These are phyloP conservation scores for Gynochthodes officinalis DNA, from an alignment of 257 asterid genomes.

Conservation along the genomic window DNA sequence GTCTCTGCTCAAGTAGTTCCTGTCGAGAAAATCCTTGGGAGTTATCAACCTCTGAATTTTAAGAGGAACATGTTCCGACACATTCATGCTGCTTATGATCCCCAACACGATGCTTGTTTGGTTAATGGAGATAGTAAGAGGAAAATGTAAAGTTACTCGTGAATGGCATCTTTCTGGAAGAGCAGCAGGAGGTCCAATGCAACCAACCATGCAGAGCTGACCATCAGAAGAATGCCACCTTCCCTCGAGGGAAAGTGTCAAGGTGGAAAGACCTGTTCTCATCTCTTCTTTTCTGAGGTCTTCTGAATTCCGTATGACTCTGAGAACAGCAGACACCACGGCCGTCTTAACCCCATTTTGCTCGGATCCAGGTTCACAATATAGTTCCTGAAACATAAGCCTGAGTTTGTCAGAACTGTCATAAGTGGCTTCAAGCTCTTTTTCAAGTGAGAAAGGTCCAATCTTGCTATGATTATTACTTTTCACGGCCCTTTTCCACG, in stretches of 20 bases:
- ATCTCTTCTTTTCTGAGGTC: conserved; percentile 12
- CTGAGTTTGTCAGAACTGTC: conserved; percentile 9
- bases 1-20: background rate
- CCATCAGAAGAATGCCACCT: conserved; percentile 20
- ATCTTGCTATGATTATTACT: background rate
- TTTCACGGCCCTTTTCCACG: background rate
- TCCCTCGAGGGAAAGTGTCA: conserved; percentile 23
- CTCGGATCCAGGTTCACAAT: conserved; percentile 4
- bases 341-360: background rate
- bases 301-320: conserved; percentile 11
- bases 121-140: conserved; percentile 10
- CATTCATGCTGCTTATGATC: conserved; percentile 14
- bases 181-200: conserved; percentile 9
- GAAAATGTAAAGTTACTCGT: conserved; percentile 12
- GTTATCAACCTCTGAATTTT: background rate
- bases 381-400: conserved; percentile 19
- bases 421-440: conserved; percentile 3
- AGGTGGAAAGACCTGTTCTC: conserved; percentile 19
- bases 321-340: conserved; percentile 11
- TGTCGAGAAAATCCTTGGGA: background rate
- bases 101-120: conserved; percentile 11
- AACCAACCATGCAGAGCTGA: conserved; percentile 28
- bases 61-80: conserved; percentile 10
- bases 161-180: conserved; percentile 11
- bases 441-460: conserved; percentile 19